Evolutionary conservation across 345 rosid species (phyloP).

Genomic region (Sapria himalayana): DNA sequence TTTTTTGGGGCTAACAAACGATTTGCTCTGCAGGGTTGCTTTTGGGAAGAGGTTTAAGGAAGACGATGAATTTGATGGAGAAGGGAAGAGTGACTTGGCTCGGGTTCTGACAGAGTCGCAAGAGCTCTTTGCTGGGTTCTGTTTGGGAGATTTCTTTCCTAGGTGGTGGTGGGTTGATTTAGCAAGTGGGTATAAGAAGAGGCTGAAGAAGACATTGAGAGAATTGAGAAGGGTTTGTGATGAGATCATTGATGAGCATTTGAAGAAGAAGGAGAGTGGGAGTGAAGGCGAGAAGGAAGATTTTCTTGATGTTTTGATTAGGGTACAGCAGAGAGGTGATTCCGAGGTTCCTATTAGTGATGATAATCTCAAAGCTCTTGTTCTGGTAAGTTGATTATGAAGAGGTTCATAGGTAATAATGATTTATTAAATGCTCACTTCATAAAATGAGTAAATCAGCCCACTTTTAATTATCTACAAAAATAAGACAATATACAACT

Average conservation of each 20-base stretch:
- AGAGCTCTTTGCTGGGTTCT: conserved; percentile 19
- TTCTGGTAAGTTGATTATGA: conserved; percentile 7
- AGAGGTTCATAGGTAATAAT: not conserved
- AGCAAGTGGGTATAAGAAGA: conserved; percentile 13
- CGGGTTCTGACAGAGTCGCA: conserved; percentile 20
- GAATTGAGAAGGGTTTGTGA: conserved; percentile 18
- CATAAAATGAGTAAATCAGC: no score
- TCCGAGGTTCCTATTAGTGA: conserved; percentile 17
- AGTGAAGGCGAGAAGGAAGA: conserved; percentile 7
- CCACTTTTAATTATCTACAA: no score
- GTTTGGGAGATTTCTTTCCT: conserved; percentile 18
- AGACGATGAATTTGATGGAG: conserved; percentile 2
- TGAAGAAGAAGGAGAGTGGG: not conserved
- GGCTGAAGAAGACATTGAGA: conserved; percentile 13
- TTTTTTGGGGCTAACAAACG: conserved; percentile 13
- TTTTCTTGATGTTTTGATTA: conserved; percentile 18
- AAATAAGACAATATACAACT: no score
- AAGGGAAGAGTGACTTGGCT: conserved; percentile 8
- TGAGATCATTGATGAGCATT: conserved; percentile 19
- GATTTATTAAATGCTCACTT: no score
- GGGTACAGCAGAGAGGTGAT: conserved; percentile 8
- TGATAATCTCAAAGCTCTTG: conserved; percentile 20
- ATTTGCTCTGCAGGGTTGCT: conserved; percentile 15
- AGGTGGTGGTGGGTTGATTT: conserved; percentile 16
- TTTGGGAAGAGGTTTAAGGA: conserved; percentile 19